phyloP scores from a whole-genome alignment of 2,329 filamentous ascomycete genomes.

The Calonectria pauciramosa region DNA sequence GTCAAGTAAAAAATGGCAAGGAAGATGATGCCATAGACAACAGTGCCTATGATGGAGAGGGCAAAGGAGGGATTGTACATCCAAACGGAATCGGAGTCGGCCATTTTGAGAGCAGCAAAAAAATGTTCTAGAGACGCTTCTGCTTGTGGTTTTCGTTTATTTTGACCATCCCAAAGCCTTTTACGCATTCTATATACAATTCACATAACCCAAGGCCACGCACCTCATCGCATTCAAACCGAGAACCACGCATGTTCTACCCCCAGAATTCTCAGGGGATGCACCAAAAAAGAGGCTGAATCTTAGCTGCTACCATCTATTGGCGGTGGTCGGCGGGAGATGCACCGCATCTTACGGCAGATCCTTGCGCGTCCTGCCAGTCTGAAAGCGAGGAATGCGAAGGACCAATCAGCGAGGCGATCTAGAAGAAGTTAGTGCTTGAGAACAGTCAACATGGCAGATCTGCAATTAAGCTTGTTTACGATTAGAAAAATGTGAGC shows the following conservation, averaged over 20 bases:
- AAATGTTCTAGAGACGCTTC: not conserved
- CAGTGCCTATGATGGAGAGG: constrained; percentile 56
- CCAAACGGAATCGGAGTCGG: constrained; percentile 52
- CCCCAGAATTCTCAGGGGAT: not conserved
- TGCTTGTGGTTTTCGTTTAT: not conserved
- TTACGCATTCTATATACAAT: constrained; percentile 12
- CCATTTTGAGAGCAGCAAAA: constrained; percentile 34
- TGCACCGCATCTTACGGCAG: constrained; percentile 14
- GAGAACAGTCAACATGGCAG: not conserved
- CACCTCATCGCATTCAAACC: constrained; percentile 25
- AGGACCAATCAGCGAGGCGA: constrained; percentile 29
- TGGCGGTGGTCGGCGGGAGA: constrained; percentile 12
- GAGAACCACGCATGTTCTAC: not conserved
- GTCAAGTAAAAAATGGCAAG: constrained; percentile 56
- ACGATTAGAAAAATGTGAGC: not conserved
- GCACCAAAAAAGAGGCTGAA: not conserved
- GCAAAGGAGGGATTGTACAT: constrained; percentile 60
- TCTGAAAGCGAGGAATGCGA: constrained; percentile 43
- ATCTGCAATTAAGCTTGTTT: not conserved
- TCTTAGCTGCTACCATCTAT: not conserved
- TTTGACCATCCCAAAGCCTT: not conserved
- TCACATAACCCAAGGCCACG: not conserved
- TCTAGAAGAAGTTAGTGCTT: not conserved
- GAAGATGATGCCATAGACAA: constrained; percentile 57
- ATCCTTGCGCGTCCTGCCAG: constrained; percentile 21